Evolutionary conservation across 306 rosid species (phyloP).

Genomic region (Notholithocarpus densiflorus): DNA sequence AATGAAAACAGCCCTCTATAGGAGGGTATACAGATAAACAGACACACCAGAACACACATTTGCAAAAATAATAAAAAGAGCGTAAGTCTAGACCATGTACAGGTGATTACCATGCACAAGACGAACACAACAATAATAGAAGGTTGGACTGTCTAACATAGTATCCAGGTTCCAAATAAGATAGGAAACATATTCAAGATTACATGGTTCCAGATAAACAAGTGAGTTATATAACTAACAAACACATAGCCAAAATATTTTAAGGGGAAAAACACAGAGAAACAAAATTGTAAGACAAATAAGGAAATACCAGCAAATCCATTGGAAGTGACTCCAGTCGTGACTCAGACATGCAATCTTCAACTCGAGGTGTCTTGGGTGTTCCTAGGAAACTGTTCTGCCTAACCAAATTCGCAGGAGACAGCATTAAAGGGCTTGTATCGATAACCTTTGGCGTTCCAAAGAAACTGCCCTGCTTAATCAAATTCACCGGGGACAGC

Average conservation of each 20-base stretch:
- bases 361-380: slow-evolving; percentile 63
- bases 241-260: no score
- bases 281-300: neutral
- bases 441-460: slow-evolving; percentile 60
- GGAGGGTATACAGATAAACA: neutral
- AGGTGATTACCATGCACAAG: neutral
- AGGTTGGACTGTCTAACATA: neutral
- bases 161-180: neutral
- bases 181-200: neutral
- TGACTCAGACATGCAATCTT: slow-evolving; percentile 55
- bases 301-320: slow-evolving; percentile 68
- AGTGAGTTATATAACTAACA: neutral
- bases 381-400: slow-evolving; percentile 50
- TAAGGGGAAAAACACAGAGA: neutral
- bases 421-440: slow-evolving; percentile 62
- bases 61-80: neutral
- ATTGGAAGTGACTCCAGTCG: slow-evolving; percentile 80
- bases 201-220: neutral
- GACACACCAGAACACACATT: neutral
- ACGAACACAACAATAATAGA: neutral
- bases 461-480: slow-evolving; percentile 37
- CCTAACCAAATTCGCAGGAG: slow-evolving; percentile 64
- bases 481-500: slow-evolving; percentile 75
- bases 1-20: neutral
- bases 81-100: no score